These are phyloP conservation scores for Podospora pseudoanserina DNA, from an alignment of 495 filamentous ascomycete genomes.

Conservation along the genomic window DNA sequence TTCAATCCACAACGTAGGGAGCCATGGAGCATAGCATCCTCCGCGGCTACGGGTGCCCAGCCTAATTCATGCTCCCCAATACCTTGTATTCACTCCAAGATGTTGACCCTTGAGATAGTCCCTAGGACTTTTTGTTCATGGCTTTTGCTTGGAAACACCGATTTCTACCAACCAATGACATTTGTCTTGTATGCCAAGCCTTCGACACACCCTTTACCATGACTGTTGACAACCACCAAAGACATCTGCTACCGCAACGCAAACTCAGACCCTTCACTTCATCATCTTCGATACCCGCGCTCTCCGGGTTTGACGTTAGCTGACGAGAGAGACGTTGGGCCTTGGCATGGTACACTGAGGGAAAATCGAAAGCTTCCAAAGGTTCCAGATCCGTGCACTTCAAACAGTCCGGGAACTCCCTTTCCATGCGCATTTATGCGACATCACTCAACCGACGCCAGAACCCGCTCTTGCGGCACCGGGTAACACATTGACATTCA, in stretches of 20 bases:
- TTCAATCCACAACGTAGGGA: background rate
- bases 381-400: constrained; percentile 33
- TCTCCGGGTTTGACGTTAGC: background rate
- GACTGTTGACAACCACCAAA: background rate
- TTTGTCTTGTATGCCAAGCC: background rate
- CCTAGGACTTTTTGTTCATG: background rate
- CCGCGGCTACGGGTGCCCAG: background rate
- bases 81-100: background rate
- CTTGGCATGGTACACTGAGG: background rate
- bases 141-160: background rate
- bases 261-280: too few relatives aligned
- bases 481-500: constrained; percentile 15
- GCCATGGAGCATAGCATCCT: background rate
- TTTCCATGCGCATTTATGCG: constrained; percentile 34
- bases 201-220: background rate
- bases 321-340: background rate
- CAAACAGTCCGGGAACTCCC: constrained; percentile 22
- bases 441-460: constrained; percentile 2
- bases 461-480: constrained; percentile 7
- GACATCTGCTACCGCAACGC: background rate
- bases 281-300: background rate
- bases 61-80: background rate
- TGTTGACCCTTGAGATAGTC: too few relatives aligned
- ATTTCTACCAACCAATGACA: background rate
- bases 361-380: constrained; percentile 30